These are phyloP conservation scores for Pythium folliculosum DNA, from an alignment of 352 stramenopile species.

Conservation along the genomic window DNA sequence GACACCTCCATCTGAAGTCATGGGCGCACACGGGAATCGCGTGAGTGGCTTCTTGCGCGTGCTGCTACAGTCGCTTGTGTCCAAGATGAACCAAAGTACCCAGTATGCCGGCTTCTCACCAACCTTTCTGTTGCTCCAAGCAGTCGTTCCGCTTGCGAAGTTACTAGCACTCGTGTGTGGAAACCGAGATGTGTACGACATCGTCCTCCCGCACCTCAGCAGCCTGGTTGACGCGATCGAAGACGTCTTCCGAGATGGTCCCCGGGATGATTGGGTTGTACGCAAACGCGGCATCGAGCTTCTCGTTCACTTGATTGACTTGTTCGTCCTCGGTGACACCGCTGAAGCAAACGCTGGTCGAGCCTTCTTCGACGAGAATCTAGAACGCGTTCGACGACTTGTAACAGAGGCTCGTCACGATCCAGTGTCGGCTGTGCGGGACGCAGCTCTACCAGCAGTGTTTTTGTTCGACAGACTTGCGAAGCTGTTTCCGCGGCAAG, in stretches of 20 bases:
- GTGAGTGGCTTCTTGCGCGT: constrained; percentile 42
- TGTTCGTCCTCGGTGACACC: constrained; percentile 40
- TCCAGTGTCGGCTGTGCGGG: constrained; percentile 52
- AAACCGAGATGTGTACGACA: constrained; percentile 32
- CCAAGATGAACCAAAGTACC: constrained; percentile 52
- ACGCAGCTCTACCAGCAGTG: constrained; percentile 43
- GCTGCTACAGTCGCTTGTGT: constrained; percentile 37
- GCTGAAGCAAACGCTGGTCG: constrained; percentile 12
- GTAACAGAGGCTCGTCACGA: constrained; percentile 53
- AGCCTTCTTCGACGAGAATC: constrained; percentile 16
- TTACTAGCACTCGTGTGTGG: constrained; percentile 32
- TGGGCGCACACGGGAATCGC: constrained; percentile 35
- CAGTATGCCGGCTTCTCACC: constrained; percentile 46
- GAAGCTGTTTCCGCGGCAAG: constrained; percentile 32
- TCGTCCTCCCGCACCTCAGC: constrained; percentile 38
- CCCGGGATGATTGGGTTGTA: constrained; percentile 57
- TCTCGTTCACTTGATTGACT: constrained; percentile 46
- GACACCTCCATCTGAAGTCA: constrained; percentile 29
- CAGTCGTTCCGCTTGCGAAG: constrained; percentile 37
- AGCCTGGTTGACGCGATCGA: constrained; percentile 63
- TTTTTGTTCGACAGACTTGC: constrained; percentile 45
- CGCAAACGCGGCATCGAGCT: constrained; percentile 57
- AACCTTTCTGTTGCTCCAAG: constrained; percentile 49
- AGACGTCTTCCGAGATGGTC: constrained; percentile 49
- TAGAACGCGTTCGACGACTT: constrained; percentile 45